Conservation (phyloP, 345 rosid species). For the Citrus maxima region DNA sequence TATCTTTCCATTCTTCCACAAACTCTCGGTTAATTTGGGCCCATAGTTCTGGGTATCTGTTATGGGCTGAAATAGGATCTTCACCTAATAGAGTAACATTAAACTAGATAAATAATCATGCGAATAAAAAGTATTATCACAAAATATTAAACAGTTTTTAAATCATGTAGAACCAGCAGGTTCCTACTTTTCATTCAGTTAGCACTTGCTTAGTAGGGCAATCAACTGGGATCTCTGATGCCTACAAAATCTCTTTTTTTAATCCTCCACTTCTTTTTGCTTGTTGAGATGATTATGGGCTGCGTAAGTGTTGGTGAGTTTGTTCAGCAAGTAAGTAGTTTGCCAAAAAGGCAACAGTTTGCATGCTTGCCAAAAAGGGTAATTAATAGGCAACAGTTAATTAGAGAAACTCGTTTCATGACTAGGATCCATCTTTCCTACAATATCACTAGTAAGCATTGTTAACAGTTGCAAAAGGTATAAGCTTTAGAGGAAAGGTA, state of each 20-base stretch:
- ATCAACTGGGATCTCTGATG: neutral
- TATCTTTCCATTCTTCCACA: conserved; percentile 58
- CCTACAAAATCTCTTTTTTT: neutral
- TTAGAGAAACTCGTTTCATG: neutral
- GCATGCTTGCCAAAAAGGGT: neutral
- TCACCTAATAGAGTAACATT: conserved; percentile 40
- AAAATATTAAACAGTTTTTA: neutral
- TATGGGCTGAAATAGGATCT: conserved; percentile 66
- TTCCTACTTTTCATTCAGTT: neutral
- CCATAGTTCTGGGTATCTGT: conserved; percentile 78
- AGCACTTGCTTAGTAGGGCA: neutral
- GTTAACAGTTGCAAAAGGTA: neutral
- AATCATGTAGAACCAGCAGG: neutral
- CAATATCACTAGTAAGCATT: neutral
- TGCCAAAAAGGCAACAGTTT: neutral
- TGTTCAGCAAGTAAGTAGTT: neutral
- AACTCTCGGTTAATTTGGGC: conserved; percentile 68
- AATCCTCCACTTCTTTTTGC: neutral
- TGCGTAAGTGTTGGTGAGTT: neutral
- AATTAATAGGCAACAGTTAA: neutral
- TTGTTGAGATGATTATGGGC: neutral
- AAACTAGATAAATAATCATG: neutral
- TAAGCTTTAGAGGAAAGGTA: neutral
- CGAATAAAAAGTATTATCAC: neutral
- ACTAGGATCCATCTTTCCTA: neutral